Evolutionary conservation across 192 early-diverging fungal genomes (phyloP).

Genomic region (Coemansia sp.): DNA sequence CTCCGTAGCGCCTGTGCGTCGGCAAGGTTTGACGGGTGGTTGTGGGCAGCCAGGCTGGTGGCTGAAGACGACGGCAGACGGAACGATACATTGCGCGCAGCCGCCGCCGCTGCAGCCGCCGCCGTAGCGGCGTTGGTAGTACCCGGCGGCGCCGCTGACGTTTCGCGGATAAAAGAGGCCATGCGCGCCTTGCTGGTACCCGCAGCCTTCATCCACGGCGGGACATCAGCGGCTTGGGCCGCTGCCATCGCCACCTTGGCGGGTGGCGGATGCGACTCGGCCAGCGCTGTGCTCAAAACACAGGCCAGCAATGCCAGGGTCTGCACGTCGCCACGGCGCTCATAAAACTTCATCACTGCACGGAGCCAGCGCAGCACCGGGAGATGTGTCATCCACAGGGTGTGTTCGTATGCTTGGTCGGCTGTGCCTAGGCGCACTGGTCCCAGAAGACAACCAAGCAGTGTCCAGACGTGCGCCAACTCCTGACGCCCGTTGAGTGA

Average conservation of each 20-base stretch:
- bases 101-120: not conserved
- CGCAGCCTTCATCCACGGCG: constrained; percentile 1
- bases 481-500: constrained; percentile 1
- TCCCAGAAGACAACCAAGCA: constrained; percentile 26
- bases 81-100: constrained; percentile 6
- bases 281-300: constrained; percentile 16
- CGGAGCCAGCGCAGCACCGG: constrained; percentile 31
- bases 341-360: constrained; percentile 21
- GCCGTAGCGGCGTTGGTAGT: too few species aligned
- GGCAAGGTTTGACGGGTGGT: too few species aligned
- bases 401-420: not conserved
- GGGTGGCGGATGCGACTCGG: too few species aligned
- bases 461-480: constrained; percentile 33
- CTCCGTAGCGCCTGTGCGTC: too few species aligned
- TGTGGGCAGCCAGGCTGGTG: not conserved
- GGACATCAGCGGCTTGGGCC: not conserved
- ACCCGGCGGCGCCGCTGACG: too few species aligned
- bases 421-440: not conserved
- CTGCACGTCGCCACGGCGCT: constrained; percentile 42
- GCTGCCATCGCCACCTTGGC: not conserved
- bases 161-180: not conserved
- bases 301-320: constrained; percentile 44
- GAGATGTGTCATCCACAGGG: constrained; percentile 15
- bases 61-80: constrained; percentile 3
- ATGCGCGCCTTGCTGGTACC: not conserved